These are phyloP conservation scores for Rubia peregrina DNA, from an alignment of 305 asterid genomes.

Conservation along the genomic window DNA sequence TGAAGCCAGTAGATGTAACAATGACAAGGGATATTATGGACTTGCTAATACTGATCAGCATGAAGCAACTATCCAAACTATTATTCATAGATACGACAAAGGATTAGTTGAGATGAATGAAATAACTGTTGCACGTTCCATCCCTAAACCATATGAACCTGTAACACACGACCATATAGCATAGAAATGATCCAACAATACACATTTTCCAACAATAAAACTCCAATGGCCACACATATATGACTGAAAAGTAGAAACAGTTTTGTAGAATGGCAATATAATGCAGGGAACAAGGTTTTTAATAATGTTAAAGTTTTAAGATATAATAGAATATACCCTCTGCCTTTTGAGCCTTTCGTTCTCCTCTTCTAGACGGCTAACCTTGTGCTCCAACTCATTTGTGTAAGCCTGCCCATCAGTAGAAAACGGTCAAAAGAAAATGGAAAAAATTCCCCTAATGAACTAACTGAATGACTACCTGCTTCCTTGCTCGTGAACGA, in stretches of 20 bases:
- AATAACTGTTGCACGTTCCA: neutral
- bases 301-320: slow-evolving; percentile 13
- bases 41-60: neutral
- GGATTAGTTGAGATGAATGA: neutral
- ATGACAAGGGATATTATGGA: neutral
- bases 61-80: neutral
- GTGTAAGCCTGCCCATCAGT: slow-evolving; percentile 68
- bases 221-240: neutral
- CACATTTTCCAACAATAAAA: neutral
- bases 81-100: neutral
- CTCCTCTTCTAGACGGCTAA: slow-evolving; percentile 83
- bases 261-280: neutral
- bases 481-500: slow-evolving; percentile 93
- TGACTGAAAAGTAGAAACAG: neutral
- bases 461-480: slow-evolving; percentile 32
- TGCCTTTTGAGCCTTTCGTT: slow-evolving; percentile 72
- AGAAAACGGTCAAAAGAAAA: slow-evolving; percentile 16
- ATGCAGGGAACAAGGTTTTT: slow-evolving; percentile 12
- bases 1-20: neutral
- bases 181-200: neutral
- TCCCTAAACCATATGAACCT: neutral
- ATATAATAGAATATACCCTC: slow-evolving; percentile 39
- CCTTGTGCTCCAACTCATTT: slow-evolving; percentile 90
- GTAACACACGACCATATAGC: neutral
- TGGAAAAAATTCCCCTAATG: neutral